Percentiles rank a stretch among this genome's conserved stretches.
Conservation (phyloP, 768 basidiomycete genomes). For the Kwoniella heveanensis region DNA sequence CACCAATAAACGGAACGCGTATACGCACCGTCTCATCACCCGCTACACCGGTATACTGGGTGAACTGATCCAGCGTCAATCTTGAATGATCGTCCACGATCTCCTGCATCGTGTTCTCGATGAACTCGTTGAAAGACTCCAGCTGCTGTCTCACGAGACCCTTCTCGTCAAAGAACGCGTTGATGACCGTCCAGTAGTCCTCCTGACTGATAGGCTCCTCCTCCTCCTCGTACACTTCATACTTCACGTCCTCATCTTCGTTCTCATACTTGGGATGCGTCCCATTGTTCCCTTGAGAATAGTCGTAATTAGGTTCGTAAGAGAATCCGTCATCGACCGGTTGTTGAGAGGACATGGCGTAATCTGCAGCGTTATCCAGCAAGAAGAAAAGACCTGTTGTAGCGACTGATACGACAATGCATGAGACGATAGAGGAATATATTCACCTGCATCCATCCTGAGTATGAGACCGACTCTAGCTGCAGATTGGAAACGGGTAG, state of each 20-base stretch:
- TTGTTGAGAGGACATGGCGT: conserved; percentile 19
- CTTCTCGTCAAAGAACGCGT: conserved; percentile 94
- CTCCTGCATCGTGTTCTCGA: conserved; percentile 99
- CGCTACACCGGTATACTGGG: conserved; percentile 89
- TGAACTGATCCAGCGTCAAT: conserved; percentile 91
- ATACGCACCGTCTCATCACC: conserved; percentile 57
- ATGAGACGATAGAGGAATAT: conserved; percentile 17
- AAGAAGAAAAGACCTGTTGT: neutral
- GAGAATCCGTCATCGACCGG: conserved; percentile 30
- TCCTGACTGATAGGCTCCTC: conserved; percentile 42
- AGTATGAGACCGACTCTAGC: neutral
- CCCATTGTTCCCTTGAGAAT: conserved; percentile 7
- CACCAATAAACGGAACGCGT: neutral
- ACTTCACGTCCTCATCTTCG: conserved; percentile 14
- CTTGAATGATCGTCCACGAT: conserved; percentile 95
- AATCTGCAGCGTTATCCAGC: conserved; percentile 16
- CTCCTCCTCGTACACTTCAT: conserved; percentile 22
- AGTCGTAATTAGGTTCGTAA: conserved; percentile 27
- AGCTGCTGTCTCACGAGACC: conserved; percentile 97
- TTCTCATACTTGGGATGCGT: conserved; percentile 10
- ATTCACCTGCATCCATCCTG: conserved; percentile 50
- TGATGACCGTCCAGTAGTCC: conserved; percentile 68
- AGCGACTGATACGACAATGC: conserved; percentile 25
- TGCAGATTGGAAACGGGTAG: neutral
- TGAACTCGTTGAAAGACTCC: conserved; percentile 97